These are phyloP conservation scores for Graphilbum sp. DNA, from an alignment of 2,329 filamentous ascomycete genomes.

Conservation along the genomic window DNA sequence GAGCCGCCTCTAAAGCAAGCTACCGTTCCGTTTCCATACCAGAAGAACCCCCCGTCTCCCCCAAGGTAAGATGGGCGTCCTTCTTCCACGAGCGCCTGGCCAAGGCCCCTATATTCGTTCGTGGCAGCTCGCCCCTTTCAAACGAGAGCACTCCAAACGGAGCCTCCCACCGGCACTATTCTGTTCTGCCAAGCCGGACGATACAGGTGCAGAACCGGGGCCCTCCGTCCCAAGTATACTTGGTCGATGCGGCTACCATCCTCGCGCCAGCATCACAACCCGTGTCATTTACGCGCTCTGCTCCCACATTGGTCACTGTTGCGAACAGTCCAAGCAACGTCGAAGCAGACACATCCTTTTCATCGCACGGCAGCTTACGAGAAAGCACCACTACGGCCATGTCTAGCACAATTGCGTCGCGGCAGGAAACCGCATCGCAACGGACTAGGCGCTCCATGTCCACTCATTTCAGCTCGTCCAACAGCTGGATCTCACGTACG, in stretches of 20 bases:
- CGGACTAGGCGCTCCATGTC: slow-evolving; percentile 37
- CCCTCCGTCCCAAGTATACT: slow-evolving; percentile 16
- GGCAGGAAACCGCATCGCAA: slow-evolving; percentile 26
- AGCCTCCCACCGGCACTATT: neutral
- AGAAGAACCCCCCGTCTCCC: slow-evolving; percentile 1
- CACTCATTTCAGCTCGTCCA: slow-evolving; percentile 40
- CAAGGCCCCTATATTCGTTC: slow-evolving; percentile 11
- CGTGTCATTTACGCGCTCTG: too few relatives aligned
- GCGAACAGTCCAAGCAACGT: neutral
- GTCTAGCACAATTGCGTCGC: slow-evolving; percentile 8
- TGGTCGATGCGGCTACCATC: slow-evolving; percentile 18
- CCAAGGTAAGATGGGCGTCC: slow-evolving; percentile 40
- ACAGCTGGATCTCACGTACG: slow-evolving; percentile 37
- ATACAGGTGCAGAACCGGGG: slow-evolving; percentile 12
- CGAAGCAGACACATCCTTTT: neutral
- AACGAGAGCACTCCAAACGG: slow-evolving; percentile 10
- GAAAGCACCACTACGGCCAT: neutral
- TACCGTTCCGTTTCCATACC: neutral
- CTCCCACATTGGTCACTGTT: neutral
- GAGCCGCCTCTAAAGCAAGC: neutral
- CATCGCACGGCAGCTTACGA: too few relatives aligned
- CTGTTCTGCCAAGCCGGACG: slow-evolving; percentile 14
- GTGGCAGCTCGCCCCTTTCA: slow-evolving; percentile 13
- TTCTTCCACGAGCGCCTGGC: slow-evolving; percentile 34
- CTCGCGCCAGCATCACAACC: slow-evolving; percentile 9